Percentiles rank a stretch among this genome's conserved stretches.
These are phyloP conservation scores for Cyclotella baltica DNA, from an alignment of 108 stramenopile species.

Conservation along the genomic window DNA sequence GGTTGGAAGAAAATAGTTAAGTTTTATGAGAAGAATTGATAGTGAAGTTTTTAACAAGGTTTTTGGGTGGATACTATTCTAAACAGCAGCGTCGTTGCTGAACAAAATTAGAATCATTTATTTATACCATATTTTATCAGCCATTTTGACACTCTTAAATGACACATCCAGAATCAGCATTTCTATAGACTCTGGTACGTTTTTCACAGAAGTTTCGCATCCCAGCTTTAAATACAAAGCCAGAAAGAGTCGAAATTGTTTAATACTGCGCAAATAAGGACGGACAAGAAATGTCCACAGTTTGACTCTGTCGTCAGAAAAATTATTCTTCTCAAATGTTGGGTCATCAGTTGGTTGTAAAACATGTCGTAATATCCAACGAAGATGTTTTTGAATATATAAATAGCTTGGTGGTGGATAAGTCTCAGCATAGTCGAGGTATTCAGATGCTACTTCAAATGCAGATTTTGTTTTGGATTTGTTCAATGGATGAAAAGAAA, in stretches of 20 bases:
- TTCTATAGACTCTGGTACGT: constrained; percentile 11
- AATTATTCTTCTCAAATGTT: constrained; percentile 30
- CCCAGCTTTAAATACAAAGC: constrained; percentile 58
- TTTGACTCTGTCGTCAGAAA: constrained; percentile 54
- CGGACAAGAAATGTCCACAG: constrained; percentile 68
- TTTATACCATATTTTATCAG: constrained; percentile 24
- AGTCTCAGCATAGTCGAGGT: constrained; percentile 53
- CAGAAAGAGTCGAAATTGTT: constrained; percentile 65
- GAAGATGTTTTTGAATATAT: constrained; percentile 66
- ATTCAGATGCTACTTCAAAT: constrained; percentile 48
- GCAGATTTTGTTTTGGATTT: constrained; percentile 11
- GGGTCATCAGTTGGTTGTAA: constrained; percentile 51
- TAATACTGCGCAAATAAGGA: constrained; percentile 51
- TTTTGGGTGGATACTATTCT: no score
- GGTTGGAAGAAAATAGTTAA: no score
- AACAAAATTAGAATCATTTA: no score
- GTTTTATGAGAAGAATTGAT: no score
- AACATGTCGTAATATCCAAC: constrained; percentile 66
- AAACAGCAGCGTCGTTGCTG: no score
- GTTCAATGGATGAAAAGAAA: constrained; percentile 16
- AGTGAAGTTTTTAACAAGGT: no score
- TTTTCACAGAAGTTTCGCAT: constrained; percentile 4
- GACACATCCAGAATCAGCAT: constrained; percentile 34
- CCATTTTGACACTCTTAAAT: constrained; percentile 43
- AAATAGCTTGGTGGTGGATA: constrained; percentile 65